A percentile compares a stretch with the other conserved stretches of the same genome.
Conservation (phyloP, 31 red algal genomes). For the Porphyra umbilicalis region DNA sequence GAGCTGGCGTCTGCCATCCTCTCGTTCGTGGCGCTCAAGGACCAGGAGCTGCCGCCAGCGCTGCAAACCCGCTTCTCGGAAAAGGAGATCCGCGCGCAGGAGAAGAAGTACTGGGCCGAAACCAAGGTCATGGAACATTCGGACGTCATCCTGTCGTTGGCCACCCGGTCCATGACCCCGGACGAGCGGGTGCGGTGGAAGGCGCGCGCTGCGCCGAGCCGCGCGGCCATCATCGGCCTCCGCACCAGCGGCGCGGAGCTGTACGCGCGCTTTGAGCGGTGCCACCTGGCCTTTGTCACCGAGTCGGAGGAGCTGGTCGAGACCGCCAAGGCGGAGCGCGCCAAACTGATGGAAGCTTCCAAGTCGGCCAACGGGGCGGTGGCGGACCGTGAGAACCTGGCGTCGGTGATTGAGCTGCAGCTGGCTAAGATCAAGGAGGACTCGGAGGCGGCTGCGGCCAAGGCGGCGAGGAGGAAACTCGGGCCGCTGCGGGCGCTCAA, state of each 20-base stretch:
- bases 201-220: not conserved
- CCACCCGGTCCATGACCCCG: not conserved
- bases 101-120: conserved; percentile 5
- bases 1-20: not conserved
- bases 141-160: not conserved
- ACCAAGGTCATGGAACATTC: not conserved
- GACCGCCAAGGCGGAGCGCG: not conserved
- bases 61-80: not conserved
- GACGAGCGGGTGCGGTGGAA: not conserved
- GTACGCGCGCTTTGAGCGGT: not conserved
- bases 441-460: not conserved
- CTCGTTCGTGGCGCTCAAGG: not conserved
- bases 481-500: not conserved
- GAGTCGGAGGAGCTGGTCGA: not conserved
- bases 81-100: conserved; percentile 1
- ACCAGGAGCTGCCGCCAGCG: not conserved
- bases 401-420: not conserved
- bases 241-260: not conserved
- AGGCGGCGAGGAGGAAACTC: not conserved
- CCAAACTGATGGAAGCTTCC: not conserved
- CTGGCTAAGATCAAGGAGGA: not conserved
- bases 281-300: not conserved
- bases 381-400: not conserved
- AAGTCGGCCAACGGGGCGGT: not conserved
- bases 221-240: not conserved